Conservation (phyloP, 805 yeast species). For the Ogataea paraovalis region DNA sequence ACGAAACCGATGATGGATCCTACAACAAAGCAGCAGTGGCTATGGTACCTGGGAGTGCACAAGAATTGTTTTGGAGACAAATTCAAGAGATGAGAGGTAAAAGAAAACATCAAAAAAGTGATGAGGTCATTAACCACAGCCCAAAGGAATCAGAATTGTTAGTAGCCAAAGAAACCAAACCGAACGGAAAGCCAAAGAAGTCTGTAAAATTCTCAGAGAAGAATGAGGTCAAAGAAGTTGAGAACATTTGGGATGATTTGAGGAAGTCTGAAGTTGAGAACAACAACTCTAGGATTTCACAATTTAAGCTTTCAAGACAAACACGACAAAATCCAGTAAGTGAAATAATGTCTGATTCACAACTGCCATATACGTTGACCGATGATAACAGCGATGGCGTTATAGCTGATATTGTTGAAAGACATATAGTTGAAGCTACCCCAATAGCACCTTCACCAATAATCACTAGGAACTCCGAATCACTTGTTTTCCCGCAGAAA, state of each 20-base stretch:
- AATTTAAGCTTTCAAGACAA: conserved; percentile 19
- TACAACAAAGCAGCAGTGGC: neutral
- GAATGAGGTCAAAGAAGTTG: conserved; percentile 57
- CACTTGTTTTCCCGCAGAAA: neutral
- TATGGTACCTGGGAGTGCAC: conserved; percentile 29
- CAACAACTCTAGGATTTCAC: conserved; percentile 9
- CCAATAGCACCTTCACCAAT: neutral
- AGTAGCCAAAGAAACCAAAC: neutral
- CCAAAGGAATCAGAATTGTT: no score
- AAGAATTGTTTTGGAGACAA: conserved; percentile 39
- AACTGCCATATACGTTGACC: conserved; percentile 3
- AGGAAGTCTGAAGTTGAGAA: conserved; percentile 26
- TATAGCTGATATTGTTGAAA: conserved; percentile 18
- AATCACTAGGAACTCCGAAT: neutral
- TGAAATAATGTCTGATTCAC: neutral
- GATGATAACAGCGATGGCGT: conserved; percentile 10
- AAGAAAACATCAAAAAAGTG: conserved; percentile 6
- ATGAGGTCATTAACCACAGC: neutral
- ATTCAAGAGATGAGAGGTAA: conserved; percentile 30
- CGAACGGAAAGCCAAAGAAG: conserved; percentile 24
- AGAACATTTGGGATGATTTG: conserved; percentile 48
- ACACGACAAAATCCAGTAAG: conserved; percentile 16
- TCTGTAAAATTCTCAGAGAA: conserved; percentile 51
- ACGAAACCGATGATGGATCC: conserved; percentile 1
- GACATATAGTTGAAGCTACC: conserved; percentile 1